Base-by-base conservation (phyloP, 1,284 basidiomycete genomes). In the Athelia sp. region DNA sequence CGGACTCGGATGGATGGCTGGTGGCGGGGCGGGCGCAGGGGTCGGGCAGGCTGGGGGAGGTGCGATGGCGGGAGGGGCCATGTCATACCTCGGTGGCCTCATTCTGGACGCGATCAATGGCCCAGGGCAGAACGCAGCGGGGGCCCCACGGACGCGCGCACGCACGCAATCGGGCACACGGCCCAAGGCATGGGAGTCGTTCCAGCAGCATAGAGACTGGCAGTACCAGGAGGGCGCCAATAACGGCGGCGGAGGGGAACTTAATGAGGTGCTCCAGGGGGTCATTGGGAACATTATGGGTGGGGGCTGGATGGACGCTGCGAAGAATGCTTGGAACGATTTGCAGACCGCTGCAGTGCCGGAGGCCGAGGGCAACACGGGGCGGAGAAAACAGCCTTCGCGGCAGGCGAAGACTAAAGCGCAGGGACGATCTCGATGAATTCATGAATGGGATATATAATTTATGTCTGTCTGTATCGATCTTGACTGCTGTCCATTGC, bases 111-210 rank as follows among this genome's bases (percentile, higher is more conserved):
- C 72, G 55, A 48, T 82, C 49, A 76, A 75, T 45, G 72, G 74
- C 17, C 64, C 66, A 35, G 61, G 62, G 11, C 62, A 65, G 47
- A 64, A 67, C 50, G 59, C 57, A 8, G 55, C 66, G 22, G 60
- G 62, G n/a, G 48, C 60, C 43, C 53, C 63, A 45, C 62, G 65
- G 31, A 51, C 63, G 35, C 51, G 55, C 21, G 52, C 65, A 24
- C 60, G 58, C 19, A 46, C 68, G 47, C 59, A 56, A 49, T 13
- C 26, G 50, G 26, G 13, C 26, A 55, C 59, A 31, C 70, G 69
- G 46, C 79, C 82, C 11, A 80, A 78, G 52, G 62, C 78, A 46
- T 85, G 83, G 82, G 81, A 86, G 31, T 73, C 79, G n/a, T 88
- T 83, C 58, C 73, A 80, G 48, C 65, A 68, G 40, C 81, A 84